Evolutionary conservation across 2,329 filamentous ascomycete genomes (phyloP).

Genomic region (Alternaria sp.): DNA sequence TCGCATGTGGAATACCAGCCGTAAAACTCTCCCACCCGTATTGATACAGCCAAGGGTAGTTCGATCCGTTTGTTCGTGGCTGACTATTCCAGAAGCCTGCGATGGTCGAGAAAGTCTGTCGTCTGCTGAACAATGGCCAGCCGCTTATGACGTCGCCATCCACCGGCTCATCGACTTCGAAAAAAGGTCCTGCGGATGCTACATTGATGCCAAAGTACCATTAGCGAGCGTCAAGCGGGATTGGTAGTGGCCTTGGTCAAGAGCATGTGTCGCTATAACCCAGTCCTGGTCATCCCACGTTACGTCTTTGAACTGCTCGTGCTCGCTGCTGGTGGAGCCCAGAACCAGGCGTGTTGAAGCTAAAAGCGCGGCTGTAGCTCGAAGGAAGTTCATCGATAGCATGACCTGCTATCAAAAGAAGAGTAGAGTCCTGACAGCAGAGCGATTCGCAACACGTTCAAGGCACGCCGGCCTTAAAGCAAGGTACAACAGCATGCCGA

Average conservation of each 20-base stretch:
- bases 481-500: slow-evolving; percentile 20
- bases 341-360: slow-evolving; percentile 18
- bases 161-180: slow-evolving; percentile 63
- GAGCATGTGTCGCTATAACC: slow-evolving; percentile 61
- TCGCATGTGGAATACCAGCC: slow-evolving; percentile 74
- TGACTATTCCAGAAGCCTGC: slow-evolving; percentile 72
- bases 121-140: slow-evolving; percentile 71
- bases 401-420: slow-evolving; percentile 12
- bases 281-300: slow-evolving; percentile 68
- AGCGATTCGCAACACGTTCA: not conserved
- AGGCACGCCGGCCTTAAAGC: slow-evolving; percentile 19
- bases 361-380: slow-evolving; percentile 21
- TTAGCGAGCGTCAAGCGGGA: slow-evolving; percentile 64
- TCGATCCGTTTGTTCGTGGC: slow-evolving; percentile 65
- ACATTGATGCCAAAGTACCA: slow-evolving; percentile 70
- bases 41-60: slow-evolving; percentile 73
- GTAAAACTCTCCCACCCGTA: slow-evolving; percentile 76
- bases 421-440: slow-evolving; percentile 2
- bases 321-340: slow-evolving; percentile 31
- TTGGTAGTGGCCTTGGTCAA: slow-evolving; percentile 68
- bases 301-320: slow-evolving; percentile 52
- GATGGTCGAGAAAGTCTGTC: slow-evolving; percentile 73
- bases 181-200: slow-evolving; percentile 69
- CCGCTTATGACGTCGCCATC: slow-evolving; percentile 66
- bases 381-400: slow-evolving; percentile 11